Base-by-base conservation (phyloP, 305 asterid genomes). In the Caryopteris hybrid region DNA sequence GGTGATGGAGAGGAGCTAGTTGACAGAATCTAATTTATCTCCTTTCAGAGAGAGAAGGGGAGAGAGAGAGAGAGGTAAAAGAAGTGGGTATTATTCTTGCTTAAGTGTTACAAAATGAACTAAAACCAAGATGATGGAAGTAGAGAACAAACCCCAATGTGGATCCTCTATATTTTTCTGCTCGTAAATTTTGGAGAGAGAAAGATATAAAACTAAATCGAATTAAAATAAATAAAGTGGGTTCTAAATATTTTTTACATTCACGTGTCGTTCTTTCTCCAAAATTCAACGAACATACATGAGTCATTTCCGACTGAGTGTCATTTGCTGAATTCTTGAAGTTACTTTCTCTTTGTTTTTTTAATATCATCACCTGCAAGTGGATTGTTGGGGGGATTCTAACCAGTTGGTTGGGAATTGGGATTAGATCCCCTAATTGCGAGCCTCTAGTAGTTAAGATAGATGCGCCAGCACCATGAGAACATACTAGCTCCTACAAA, bases 361-460 rank as follows among this genome's bases (percentile, higher is more conserved):
- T 59, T 63, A 38, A 52, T 17, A 67, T 52, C 71, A 80, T 58
- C 69, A 66, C 33, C 12, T 52, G 68, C 80, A 68, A 79, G 78
- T 79, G 70, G 86, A 76, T 64, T 42, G 56, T n/a, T n/a, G 39
- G 25, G 59, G 51, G 70, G 45, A 69, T 78, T 78, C 53, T 36
- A 29, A 62, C 63, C 75, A 72, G 70, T 64, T 74, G 73, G 83
- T 65, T 64, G 66, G 81, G 83, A 81, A 76, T 77, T 68, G 31
- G 31, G 81, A 82, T 82, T 53, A 53, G 59, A 53, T 81, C 84
- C 64, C 51, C 51, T 61, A 64, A 72, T 60, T 70, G 46, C 55
- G 50, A 50, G 57, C 12, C 55, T 65, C 58, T 58, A 72, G 66
- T 29, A 45, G 65, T 75, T 78, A 66, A 73, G 80, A 75, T 75